These are phyloP conservation scores for Trametes villosa DNA, from an alignment of 768 basidiomycete genomes.

Conservation along the genomic window DNA sequence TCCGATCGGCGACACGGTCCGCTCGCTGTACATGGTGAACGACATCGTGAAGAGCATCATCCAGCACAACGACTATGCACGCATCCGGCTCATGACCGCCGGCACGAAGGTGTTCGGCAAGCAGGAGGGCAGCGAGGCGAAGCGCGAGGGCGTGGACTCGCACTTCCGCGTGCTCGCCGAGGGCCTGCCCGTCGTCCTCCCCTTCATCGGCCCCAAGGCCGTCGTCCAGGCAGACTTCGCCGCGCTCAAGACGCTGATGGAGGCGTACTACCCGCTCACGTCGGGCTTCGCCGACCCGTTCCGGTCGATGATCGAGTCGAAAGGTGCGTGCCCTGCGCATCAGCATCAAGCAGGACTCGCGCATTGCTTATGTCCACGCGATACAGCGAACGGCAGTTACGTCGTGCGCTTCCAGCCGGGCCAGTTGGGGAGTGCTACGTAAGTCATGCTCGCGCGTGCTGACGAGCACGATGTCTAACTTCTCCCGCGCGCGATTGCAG, in stretches of 20 bases:
- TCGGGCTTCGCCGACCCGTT: conserved; percentile 67
- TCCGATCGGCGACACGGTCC: conserved; percentile 67
- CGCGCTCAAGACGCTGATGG: conserved; percentile 68
- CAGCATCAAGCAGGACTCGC: neutral
- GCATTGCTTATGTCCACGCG: conserved; percentile 3
- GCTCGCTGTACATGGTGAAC: conserved; percentile 89
- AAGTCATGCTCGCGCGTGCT: no score
- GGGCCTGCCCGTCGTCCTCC: conserved; percentile 82
- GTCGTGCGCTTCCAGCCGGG: conserved; percentile 70
- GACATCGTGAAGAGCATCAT: conserved; percentile 83
- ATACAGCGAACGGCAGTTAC: conserved; percentile 74
- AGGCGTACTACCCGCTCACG: conserved; percentile 80
- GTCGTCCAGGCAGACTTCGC: conserved; percentile 63
- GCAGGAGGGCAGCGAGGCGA: conserved; percentile 70
- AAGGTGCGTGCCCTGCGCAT: conserved; percentile 47
- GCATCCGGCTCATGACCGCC: conserved; percentile 86
- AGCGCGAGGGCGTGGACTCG: conserved; percentile 53
- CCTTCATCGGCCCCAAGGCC: conserved; percentile 67
- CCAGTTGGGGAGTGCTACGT: conserved; percentile 57
- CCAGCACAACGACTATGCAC: conserved; percentile 77
- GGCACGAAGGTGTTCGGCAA: conserved; percentile 93
- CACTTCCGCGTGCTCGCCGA: conserved; percentile 83
- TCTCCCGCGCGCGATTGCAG: conserved; percentile 39
- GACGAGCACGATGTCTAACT: neutral
- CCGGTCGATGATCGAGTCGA: conserved; percentile 51